Conservation (phyloP, 352 stramenopile genomes). For the Globisporangium perplexum region DNA sequence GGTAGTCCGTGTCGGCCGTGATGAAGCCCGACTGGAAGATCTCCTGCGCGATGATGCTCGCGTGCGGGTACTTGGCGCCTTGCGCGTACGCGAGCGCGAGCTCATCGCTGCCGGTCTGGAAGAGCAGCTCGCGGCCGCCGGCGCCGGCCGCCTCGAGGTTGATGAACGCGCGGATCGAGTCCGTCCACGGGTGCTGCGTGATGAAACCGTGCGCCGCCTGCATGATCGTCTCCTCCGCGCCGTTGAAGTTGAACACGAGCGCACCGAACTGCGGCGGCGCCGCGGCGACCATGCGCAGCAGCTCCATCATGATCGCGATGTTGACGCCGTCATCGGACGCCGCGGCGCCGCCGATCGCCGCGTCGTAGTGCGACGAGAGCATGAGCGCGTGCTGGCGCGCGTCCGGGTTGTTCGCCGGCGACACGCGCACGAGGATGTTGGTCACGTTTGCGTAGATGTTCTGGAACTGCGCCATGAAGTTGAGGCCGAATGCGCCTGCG, state of each 20-base stretch:
- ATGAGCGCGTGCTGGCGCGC: slow-evolving; percentile 47
- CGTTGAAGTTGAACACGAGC: slow-evolving; percentile 81
- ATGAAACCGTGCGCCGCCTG: slow-evolving; percentile 78
- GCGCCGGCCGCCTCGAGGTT: slow-evolving; percentile 72
- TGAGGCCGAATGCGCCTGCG: slow-evolving; percentile 61
- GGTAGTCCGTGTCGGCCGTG: slow-evolving; percentile 67
- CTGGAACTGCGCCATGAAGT: slow-evolving; percentile 78
- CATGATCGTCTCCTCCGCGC: slow-evolving; percentile 74
- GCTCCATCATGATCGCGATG: slow-evolving; percentile 77
- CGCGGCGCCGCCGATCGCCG: slow-evolving; percentile 58
- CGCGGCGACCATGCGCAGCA: slow-evolving; percentile 40
- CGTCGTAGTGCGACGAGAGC: slow-evolving; percentile 79
- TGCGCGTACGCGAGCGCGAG: slow-evolving; percentile 63
- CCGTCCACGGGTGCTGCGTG: slow-evolving; percentile 70
- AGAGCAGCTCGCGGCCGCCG: slow-evolving; percentile 66
- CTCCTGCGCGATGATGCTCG: slow-evolving; percentile 73
- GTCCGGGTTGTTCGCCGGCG: slow-evolving; percentile 19
- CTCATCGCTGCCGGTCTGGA: slow-evolving; percentile 75
- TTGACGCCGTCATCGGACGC: slow-evolving; percentile 77
- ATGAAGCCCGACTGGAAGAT: slow-evolving; percentile 74
- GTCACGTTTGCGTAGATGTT: slow-evolving; percentile 85
- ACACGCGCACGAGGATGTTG: slow-evolving; percentile 70
- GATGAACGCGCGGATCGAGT: slow-evolving; percentile 68
- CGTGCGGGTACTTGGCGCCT: slow-evolving; percentile 66
- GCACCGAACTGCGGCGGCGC: slow-evolving; percentile 39